Conservation (phyloP, 495 filamentous ascomycete genomes). For the Penicillium coffeae region DNA sequence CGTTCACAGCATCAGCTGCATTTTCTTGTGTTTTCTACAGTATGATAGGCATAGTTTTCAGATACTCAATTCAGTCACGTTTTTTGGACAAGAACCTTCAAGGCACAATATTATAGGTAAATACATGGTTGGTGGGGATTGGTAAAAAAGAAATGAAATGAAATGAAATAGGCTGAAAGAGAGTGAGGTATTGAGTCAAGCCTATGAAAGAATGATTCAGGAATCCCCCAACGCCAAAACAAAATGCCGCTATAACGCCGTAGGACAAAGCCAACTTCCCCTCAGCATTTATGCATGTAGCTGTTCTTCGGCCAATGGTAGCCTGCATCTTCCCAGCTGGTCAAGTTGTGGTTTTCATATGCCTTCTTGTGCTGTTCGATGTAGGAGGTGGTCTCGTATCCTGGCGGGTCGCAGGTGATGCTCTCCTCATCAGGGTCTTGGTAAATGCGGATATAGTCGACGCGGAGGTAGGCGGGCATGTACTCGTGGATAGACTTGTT, state of each 20-base stretch:
- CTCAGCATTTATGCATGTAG: conserved; percentile 42
- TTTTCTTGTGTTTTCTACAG: background rate
- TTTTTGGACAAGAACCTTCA: background rate
- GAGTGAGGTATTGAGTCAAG: background rate
- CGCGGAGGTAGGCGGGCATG: conserved; percentile 65
- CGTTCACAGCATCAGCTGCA: background rate
- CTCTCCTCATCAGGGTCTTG: conserved; percentile 56
- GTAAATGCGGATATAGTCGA: conserved; percentile 76
- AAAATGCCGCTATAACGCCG: conserved; percentile 36
- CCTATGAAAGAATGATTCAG: background rate
- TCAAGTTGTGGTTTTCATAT: conserved; percentile 65
- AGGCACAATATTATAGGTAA: background rate
- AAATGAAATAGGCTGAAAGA: background rate
- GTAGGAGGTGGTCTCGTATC: conserved; percentile 67
- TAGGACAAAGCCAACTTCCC: conserved; percentile 9
- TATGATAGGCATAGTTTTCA: background rate
- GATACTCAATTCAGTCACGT: background rate
- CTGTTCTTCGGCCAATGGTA: conserved; percentile 49
- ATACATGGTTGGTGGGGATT: background rate
- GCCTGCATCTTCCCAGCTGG: conserved; percentile 41
- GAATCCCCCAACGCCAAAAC: conserved; percentile 25
- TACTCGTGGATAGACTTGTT: conserved; percentile 51
- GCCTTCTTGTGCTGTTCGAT: conserved; percentile 60
- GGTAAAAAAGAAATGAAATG: background rate
- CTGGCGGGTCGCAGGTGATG: conserved; percentile 69